Evolutionary conservation across 2,329 filamentous ascomycete genomes (phyloP).

Genomic region (Aspergillus sp.): DNA sequence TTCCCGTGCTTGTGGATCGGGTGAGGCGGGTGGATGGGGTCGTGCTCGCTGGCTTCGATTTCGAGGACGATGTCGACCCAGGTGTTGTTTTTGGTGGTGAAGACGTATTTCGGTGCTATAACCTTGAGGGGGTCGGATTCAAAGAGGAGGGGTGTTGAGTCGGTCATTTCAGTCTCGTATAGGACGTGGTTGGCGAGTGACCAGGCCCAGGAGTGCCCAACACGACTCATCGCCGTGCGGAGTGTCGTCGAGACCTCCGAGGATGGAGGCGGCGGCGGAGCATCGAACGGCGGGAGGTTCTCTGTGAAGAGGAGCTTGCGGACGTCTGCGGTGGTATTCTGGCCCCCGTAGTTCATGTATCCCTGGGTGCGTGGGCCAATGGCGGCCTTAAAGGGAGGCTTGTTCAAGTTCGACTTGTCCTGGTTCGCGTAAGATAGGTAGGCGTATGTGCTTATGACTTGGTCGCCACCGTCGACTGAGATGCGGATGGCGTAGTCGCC

Average conservation of each 20-base stretch:
- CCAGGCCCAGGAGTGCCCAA: constrained; percentile 32
- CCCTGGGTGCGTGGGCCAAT: constrained; percentile 1
- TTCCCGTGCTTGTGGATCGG: constrained; percentile 52
- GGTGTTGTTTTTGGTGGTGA: constrained; percentile 36
- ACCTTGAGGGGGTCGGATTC: constrained; percentile 18
- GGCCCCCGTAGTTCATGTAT: constrained; percentile 7
- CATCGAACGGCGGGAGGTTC: constrained; percentile 29
- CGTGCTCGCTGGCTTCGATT: constrained; percentile 23
- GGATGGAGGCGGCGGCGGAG: constrained; percentile 36
- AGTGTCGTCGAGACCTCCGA: constrained; percentile 8
- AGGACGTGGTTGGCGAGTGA: constrained; percentile 26
- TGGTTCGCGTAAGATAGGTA: constrained; percentile 43
- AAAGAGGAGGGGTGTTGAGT: constrained; percentile 28
- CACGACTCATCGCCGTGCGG: constrained; percentile 22
- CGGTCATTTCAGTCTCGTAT: constrained; percentile 26
- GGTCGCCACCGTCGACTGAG: constrained; percentile 49
- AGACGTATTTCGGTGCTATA: constrained; percentile 26
- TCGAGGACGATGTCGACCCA: constrained; percentile 42
- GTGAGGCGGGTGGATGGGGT: constrained; percentile 37
- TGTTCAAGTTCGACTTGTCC: neutral
- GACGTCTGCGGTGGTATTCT: constrained; percentile 22
- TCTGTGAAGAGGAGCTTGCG: constrained; percentile 2
- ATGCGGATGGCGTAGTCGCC: constrained; percentile 49
- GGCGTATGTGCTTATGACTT: constrained; percentile 55
- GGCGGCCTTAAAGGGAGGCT: neutral